Conservation (phyloP, 2,329 filamentous ascomycete species). For the Emericellopsis cladophorae region DNA sequence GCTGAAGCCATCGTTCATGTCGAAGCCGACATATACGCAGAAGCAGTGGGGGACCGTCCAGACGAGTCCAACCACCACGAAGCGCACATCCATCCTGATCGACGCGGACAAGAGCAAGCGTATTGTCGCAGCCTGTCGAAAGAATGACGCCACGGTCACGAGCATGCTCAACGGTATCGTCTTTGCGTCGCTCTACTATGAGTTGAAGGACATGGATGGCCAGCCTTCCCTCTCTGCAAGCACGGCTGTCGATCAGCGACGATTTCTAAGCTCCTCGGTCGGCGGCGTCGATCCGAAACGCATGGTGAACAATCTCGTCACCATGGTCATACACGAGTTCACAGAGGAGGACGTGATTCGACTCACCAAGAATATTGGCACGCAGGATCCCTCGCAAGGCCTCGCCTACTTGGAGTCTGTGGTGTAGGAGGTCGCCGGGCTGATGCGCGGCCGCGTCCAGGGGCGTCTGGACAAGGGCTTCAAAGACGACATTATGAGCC, state of each 20-base stretch:
- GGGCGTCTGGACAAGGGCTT: constrained; percentile 7
- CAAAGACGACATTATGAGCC: constrained; percentile 9
- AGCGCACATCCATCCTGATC: constrained; percentile 8
- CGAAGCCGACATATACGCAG: constrained; percentile 3
- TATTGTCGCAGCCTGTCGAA: constrained; percentile 11
- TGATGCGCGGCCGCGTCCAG: constrained; percentile 5
- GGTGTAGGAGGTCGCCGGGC: constrained; percentile 10
- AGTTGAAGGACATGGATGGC: background rate
- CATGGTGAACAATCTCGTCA: constrained; percentile 7
- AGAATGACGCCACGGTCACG: constrained; percentile 14
- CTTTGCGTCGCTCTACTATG: constrained; percentile 7
- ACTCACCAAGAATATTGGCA: background rate
- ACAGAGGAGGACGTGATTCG: background rate
- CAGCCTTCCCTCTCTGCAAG: background rate
- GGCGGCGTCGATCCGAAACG: constrained; percentile 3
- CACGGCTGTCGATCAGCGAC: constrained; percentile 11
- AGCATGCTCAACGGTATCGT: constrained; percentile 13
- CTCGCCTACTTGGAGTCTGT: constrained; percentile 6
- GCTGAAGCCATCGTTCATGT: constrained; percentile 5
- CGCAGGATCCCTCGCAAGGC: constrained; percentile 7
- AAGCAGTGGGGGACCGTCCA: constrained; percentile 12
- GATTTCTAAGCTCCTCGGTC: constrained; percentile 1
- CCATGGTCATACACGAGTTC: constrained; percentile 1
- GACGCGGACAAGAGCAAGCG: constrained; percentile 5
- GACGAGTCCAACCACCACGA: constrained; percentile 7